phyloP scores from a whole-genome alignment of 106 monocot genomes.

The Allium cepa region DNA sequence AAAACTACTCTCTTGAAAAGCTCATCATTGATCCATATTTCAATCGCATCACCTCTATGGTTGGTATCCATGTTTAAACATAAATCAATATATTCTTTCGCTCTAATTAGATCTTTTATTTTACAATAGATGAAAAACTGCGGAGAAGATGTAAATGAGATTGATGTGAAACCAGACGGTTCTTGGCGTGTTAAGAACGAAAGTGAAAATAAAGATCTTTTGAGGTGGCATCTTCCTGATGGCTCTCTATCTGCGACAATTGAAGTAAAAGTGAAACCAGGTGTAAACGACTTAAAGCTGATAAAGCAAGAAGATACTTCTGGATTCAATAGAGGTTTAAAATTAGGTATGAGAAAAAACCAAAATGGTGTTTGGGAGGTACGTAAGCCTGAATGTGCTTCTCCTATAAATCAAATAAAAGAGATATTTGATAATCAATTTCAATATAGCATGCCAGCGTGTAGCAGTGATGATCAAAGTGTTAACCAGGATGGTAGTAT shows the following conservation, averaged over 20 bases:
- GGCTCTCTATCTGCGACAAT: slow-evolving; percentile 33
- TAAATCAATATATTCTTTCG: neutral
- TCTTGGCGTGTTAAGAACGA: slow-evolving; percentile 88
- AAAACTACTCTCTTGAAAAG: slow-evolving; percentile 77
- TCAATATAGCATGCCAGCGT: slow-evolving; percentile 25
- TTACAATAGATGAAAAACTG: slow-evolving; percentile 54
- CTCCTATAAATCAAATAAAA: slow-evolving; percentile 19
- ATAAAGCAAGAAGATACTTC: slow-evolving; percentile 43
- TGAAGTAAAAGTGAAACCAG: slow-evolving; percentile 20
- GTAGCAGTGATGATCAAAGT: slow-evolving; percentile 46
- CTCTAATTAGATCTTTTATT: neutral
- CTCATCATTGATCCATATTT: slow-evolving; percentile 95
- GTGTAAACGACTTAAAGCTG: slow-evolving; percentile 18
- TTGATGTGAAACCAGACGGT: slow-evolving; percentile 87
- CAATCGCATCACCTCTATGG: slow-evolving; percentile 83
- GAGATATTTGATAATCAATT: slow-evolving; percentile 20
- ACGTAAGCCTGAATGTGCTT: slow-evolving; percentile 30
- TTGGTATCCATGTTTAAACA: slow-evolving; percentile 13
- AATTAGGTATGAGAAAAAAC: slow-evolving; percentile 46
- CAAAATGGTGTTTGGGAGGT: slow-evolving; percentile 46
- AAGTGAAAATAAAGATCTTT: slow-evolving; percentile 33
- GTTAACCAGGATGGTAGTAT: slow-evolving; percentile 50
- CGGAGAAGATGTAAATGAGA: slow-evolving; percentile 78
- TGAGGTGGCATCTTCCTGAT: slow-evolving; percentile 82
- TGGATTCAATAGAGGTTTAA: slow-evolving; percentile 33